Evolutionary conservation across 2,329 filamentous ascomycete species (phyloP).

Genomic region (Sclerotinia sclerotiorum): DNA sequence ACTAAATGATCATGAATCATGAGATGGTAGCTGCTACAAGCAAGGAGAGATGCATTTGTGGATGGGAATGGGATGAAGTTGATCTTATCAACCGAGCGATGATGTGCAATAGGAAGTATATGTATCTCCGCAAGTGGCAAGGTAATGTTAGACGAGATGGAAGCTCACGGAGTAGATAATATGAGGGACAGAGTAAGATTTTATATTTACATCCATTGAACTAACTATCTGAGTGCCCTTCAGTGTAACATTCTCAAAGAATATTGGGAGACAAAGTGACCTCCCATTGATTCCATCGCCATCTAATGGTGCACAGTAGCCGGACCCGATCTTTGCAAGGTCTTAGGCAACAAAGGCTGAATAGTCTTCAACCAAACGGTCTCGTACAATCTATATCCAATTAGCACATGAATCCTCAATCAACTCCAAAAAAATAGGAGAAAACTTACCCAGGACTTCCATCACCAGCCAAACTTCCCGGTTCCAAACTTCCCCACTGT

Average conservation of each 20-base stretch:
- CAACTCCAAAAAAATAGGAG: neutral
- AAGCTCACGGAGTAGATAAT: neutral
- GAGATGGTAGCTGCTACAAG: too few species aligned
- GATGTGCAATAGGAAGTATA: too few species aligned
- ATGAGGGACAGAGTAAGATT: neutral
- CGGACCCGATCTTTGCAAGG: neutral
- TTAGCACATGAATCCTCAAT: neutral
- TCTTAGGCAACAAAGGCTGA: conserved; percentile 3
- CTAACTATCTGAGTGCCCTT: too few species aligned
- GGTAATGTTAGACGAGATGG: neutral
- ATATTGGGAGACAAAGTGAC: too few species aligned
- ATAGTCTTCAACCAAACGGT: conserved; percentile 12
- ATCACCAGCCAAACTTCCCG: conserved; percentile 46
- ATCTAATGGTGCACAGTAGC: neutral
- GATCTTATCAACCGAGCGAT: too few species aligned
- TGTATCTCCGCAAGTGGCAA: neutral
- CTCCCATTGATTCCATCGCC: neutral
- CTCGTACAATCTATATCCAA: conserved; percentile 1
- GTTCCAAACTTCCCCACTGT: conserved; percentile 49
- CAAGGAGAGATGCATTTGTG: too few species aligned
- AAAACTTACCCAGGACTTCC: conserved; percentile 43
- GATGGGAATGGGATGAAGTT: too few species aligned
- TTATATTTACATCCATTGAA: neutral
- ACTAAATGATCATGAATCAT: too few species aligned
- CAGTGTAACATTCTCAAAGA: neutral